Base-by-base conservation (phyloP, 2,329 filamentous ascomycete genomes). In the Exophiala sideris region DNA sequence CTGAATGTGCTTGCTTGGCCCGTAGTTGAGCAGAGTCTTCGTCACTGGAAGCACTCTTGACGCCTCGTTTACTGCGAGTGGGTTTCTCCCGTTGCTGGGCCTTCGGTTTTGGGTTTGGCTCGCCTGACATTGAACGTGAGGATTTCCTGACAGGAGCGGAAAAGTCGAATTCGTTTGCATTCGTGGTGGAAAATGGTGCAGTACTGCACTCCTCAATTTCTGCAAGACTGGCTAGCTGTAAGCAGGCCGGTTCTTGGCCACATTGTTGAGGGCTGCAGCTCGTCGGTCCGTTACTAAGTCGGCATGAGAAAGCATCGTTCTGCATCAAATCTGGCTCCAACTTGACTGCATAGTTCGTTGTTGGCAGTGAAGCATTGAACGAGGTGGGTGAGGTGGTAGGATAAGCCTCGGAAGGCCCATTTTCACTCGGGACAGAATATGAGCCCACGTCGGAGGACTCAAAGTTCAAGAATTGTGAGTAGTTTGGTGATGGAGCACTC, bases 1-100 rank as follows among this genome's bases (percentile, higher is more conserved):
- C 50, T 9, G 60, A 62, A 32, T 64, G 61, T 35, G 61, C 61
- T 59, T 61, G 58, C 35, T 60, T 59, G 14, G 59, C 55, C 18
- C 59, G 56, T 24, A 55, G 36, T 20, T 54, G 52, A 3, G 55
- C 52, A 10, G 52, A 48, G 24, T 57, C 55, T 48, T 58, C 55
- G 21, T 57, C 50, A 33, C 52, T 58, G 7, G 41, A 48, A 5
- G 52, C 52, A 21, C 42, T 41, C 11, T 56, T 60, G 33, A 53
- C 51, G 41, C 48, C 52, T 5, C 57, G 50, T 48, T 55, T 60
- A 11, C 14, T 36, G n/a, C 57, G 24, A 5, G 24, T 45, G 21
- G 51, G 44, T 41, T 54, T 54, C 45, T 50, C 51, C 20, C 48
- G 41, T 12, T 45, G 39, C n/a, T 58, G 45, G 18, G 39, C 45